These are phyloP conservation scores for Silene noctiflora DNA, from an alignment of 179 eudicot genomes.

Conservation along the genomic window DNA sequence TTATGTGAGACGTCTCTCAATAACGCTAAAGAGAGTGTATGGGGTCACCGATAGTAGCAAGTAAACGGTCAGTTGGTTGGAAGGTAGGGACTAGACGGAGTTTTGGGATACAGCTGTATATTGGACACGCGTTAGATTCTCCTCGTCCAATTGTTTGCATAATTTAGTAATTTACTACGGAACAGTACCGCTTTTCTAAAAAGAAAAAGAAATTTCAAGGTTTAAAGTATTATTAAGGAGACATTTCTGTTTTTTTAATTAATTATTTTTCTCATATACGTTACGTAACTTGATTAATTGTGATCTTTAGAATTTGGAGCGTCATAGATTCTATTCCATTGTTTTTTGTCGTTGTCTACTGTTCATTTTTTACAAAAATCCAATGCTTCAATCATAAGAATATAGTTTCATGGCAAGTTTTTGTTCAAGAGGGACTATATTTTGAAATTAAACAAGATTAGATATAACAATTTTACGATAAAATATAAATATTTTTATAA, in stretches of 20 bases:
- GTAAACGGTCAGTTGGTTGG: conserved; percentile 38
- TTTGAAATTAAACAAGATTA: too few relatives aligned
- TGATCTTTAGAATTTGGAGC: too few relatives aligned
- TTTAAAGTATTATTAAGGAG: neutral
- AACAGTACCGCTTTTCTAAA: neutral
- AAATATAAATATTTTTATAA: too few relatives aligned
- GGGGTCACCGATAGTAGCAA: conserved; percentile 25
- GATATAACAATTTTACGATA: too few relatives aligned
- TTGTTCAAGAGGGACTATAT: too few relatives aligned
- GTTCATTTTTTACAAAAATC: too few relatives aligned
- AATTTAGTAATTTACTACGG: neutral
- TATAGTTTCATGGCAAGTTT: too few relatives aligned
- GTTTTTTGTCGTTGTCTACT: too few relatives aligned
- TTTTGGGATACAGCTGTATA: conserved; percentile 49
- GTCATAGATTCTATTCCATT: too few relatives aligned
- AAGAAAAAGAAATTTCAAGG: neutral
- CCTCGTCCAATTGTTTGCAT: neutral
- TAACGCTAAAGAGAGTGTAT: neutral
- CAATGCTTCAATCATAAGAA: too few relatives aligned
- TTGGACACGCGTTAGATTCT: conserved; percentile 33
- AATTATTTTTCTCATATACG: neutral
- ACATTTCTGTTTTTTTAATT: neutral
- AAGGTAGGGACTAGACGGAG: conserved; percentile 33
- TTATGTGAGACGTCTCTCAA: too few relatives aligned
- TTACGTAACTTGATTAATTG: too few relatives aligned